Evolutionary conservation across 2,329 filamentous ascomycete genomes (phyloP), one percentile per base, ranked within the genome.

Genomic region (Neonectria magnoliae): DNA sequence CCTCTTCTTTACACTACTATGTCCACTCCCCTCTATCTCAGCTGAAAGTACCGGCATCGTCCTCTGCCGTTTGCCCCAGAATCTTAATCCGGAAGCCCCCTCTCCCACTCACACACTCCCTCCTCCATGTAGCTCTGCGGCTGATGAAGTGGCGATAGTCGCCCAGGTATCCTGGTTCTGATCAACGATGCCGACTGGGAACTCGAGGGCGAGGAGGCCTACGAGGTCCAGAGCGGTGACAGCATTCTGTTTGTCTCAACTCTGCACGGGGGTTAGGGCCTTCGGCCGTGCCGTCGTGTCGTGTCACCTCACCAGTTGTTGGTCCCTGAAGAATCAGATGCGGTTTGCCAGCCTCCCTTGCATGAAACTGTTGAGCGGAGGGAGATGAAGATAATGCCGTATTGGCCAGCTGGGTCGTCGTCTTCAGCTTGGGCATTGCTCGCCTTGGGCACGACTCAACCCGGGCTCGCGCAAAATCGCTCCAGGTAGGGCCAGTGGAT

Each of bases 181-280:
- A 97, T 99, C 79, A 99, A 99, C 77, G 96, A 99, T 73, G 93
- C 94, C 27, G 96, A 99, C 79, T 99, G 96, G 96, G 96, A 98
- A 79, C 87, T 99, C 13, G 96, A 98, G 80, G 96, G 94, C 18
- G 95, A 98, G 80, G 94, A 96, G 76, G 87, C 89, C 70, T 98
- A 98, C 77, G 90, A 94, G 80, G 81, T 99, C 62, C 90, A 95
- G 80, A 80, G 84, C 66, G 87, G 90, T 63, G 96, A 99, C 82
- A 95, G 92, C 76, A 92, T 99, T 72, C 84, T 98, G 70, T 99
- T 99, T 81, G 94, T 99, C 67, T 98, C 94, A 66, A 99, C 96
- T 18, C 84, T 99, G 66, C 96, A 99, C 79, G 96, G 96, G 62
- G 96, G 96, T 65, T 98, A 87, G 67, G 52, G 52, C 56, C 48